Conservation (phyloP, 2,329 filamentous ascomycete species). For the Colletotrichum limetticola region DNA sequence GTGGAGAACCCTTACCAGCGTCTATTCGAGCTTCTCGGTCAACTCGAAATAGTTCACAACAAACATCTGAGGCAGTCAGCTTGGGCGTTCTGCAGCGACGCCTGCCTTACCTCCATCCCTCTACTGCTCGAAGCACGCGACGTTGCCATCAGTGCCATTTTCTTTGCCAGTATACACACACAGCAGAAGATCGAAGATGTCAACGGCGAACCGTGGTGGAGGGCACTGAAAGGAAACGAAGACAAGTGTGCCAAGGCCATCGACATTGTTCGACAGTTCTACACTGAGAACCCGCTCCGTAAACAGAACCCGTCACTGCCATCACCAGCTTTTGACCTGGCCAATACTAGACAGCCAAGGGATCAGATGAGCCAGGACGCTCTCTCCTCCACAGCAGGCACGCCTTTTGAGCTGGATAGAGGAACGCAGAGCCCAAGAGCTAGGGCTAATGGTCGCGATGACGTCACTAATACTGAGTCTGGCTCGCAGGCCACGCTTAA, state of each 20-base stretch:
- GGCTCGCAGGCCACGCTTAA: constrained; percentile 48
- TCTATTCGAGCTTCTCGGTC: constrained; percentile 83
- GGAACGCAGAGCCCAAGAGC: constrained; percentile 60
- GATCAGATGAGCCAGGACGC: constrained; percentile 56
- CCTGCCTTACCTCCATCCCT: constrained; percentile 84
- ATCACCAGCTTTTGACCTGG: constrained; percentile 66
- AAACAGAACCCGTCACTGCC: constrained; percentile 65
- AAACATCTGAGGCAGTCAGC: constrained; percentile 85
- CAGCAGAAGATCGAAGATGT: constrained; percentile 81
- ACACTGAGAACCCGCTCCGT: constrained; percentile 70
- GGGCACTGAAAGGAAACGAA: constrained; percentile 76
- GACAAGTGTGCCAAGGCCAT: constrained; percentile 78
- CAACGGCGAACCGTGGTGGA: constrained; percentile 88
- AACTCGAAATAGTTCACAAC: constrained; percentile 79
- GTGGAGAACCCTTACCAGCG: constrained; percentile 88
- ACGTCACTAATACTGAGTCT: constrained; percentile 45
- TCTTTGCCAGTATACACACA: constrained; percentile 83
- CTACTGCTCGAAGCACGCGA: constrained; percentile 82
- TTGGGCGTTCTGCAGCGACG: constrained; percentile 96
- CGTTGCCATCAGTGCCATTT: constrained; percentile 86
- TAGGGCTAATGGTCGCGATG: constrained; percentile 52
- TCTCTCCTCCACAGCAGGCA: constrained; percentile 60
- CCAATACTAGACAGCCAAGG: constrained; percentile 64
- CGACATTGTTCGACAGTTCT: constrained; percentile 78
- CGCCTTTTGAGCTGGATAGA: constrained; percentile 59